These are phyloP conservation scores for Xylariales sp. DNA, from an alignment of 2,329 filamentous ascomycete species.

Conservation along the genomic window DNA sequence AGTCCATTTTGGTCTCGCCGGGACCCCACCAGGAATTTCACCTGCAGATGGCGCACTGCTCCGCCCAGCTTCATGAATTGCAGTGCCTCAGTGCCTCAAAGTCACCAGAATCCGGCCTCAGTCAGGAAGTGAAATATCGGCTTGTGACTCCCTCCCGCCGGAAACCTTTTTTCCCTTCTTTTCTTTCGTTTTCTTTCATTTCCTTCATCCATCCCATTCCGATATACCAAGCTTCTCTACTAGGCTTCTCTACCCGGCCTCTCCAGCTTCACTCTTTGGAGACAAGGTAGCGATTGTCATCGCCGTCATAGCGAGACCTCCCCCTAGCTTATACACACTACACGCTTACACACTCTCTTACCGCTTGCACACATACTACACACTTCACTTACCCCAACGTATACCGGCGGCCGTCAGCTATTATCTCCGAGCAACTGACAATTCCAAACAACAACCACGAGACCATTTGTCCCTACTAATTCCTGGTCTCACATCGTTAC, in stretches of 20 bases:
- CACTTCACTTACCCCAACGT: neutral
- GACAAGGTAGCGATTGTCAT: conserved; percentile 24
- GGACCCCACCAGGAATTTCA: conserved; percentile 31
- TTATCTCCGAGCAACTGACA: conserved; percentile 17
- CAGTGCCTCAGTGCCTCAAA: conserved; percentile 41
- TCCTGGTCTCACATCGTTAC: neutral
- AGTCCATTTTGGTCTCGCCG: conserved; percentile 38
- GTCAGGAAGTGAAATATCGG: conserved; percentile 50
- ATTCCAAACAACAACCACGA: conserved; percentile 7
- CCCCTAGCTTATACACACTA: conserved; percentile 13
- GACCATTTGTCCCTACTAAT: neutral
- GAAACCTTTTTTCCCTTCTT: conserved; percentile 38
- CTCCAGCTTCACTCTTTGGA: conserved; percentile 11
- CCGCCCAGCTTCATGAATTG: conserved; percentile 45
- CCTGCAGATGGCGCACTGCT: conserved; percentile 40
- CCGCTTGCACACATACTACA: neutral
- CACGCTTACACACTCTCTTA: conserved; percentile 9
- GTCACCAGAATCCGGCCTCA: conserved; percentile 38
- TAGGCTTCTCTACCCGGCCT: conserved; percentile 21
- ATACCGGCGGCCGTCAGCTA: conserved; percentile 15
- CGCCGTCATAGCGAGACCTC: conserved; percentile 16
- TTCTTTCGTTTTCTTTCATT: conserved; percentile 40
- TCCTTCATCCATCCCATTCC: conserved; percentile 28
- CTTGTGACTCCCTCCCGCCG: conserved; percentile 49
- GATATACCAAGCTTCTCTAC: conserved; percentile 32